Conservation (phyloP, 2,329 filamentous ascomycete genomes). For the Apiospora sp. region DNA sequence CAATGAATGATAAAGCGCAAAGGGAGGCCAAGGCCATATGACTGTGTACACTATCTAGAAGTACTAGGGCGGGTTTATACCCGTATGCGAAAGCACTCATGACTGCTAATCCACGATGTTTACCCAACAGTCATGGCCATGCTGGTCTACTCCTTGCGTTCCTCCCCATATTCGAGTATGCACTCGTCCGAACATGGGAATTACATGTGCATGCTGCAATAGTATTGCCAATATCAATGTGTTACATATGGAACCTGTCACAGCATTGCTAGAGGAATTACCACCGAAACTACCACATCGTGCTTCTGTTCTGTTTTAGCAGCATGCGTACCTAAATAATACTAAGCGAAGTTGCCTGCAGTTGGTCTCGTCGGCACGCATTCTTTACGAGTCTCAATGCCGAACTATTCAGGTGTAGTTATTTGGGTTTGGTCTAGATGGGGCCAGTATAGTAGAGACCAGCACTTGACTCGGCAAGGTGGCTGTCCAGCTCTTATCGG, state of each 20-base stretch:
- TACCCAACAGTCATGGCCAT: not conserved
- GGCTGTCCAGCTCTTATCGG: not conserved
- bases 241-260: not conserved
- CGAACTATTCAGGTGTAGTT: not conserved
- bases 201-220: not conserved
- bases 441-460: not conserved
- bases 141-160: not conserved
- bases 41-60: conserved; percentile 44
- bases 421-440: conserved; percentile 12
- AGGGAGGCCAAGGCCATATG: conserved; percentile 5
- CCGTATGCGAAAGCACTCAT: conserved; percentile 23
- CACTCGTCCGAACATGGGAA: too few species aligned
- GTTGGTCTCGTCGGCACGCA: not conserved
- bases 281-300: not conserved
- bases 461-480: conserved; percentile 14
- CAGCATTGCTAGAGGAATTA: not conserved
- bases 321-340: not conserved
- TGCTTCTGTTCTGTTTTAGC: not conserved
- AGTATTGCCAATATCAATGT: not conserved
- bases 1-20: conserved; percentile 7
- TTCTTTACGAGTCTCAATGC: not conserved
- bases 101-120: conserved; percentile 21
- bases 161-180: not conserved
- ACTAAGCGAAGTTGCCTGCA: not conserved
- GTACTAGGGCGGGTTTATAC: conserved; percentile 18